phyloP scores from a whole-genome alignment of 345 rosid genomes.

The Turnera subulata region DNA sequence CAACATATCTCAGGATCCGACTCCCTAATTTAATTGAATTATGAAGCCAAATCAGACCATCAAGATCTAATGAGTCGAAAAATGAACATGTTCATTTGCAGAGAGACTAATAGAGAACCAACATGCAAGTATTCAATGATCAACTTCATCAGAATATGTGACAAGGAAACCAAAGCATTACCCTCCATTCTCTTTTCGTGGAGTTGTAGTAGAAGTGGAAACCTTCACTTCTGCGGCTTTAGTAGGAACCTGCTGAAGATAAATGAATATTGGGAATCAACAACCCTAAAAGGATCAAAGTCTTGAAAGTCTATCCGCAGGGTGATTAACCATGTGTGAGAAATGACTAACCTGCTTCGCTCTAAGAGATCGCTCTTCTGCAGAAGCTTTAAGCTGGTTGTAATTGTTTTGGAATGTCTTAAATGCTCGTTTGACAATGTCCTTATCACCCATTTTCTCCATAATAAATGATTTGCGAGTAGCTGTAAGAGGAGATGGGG shows the following conservation, averaged over 20 bases:
- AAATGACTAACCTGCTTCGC: constrained; percentile 48
- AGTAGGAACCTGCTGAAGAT: constrained; percentile 36
- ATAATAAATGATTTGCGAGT: constrained; percentile 64
- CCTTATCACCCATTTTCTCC: constrained; percentile 98
- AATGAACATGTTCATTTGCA: constrained; percentile 7
- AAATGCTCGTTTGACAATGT: constrained; percentile 79
- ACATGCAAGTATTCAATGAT: constrained; percentile 5
- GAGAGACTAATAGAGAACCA: constrained; percentile 5
- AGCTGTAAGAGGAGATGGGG: constrained; percentile 34
- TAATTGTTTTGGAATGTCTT: constrained; percentile 67
- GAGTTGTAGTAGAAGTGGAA: constrained; percentile 33
- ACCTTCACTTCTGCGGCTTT: constrained; percentile 35
- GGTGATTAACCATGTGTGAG: neutral
- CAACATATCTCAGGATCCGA: no score
- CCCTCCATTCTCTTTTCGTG: constrained; percentile 59
- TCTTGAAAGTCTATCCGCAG: neutral
- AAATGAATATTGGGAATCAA: constrained; percentile 8
- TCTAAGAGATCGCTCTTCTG: constrained; percentile 35
- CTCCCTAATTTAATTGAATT: no score
- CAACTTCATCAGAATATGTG: constrained; percentile 13
- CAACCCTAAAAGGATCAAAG: neutral
- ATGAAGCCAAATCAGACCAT: neutral
- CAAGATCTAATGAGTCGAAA: neutral
- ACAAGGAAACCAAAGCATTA: constrained; percentile 28
- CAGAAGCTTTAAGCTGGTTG: constrained; percentile 39